A percentile compares a stretch with the other conserved stretches of the same genome.
phyloP scores from a whole-genome alignment of 805 yeast genomes.

The Spathaspora hagerdaliae region DNA sequence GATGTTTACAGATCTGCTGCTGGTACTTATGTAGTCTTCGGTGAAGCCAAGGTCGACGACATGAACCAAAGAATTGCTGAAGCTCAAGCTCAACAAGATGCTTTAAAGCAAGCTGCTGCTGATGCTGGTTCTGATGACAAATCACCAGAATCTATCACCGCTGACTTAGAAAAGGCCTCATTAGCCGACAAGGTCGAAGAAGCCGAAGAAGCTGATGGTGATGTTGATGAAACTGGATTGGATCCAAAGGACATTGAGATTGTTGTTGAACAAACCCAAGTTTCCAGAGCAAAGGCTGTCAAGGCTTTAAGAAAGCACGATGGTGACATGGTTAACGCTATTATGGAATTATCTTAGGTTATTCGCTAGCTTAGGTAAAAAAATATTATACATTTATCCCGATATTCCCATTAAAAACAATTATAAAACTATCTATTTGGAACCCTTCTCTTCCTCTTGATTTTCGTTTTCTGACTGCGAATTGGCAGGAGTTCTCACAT shows the following conservation, averaged over 20 bases:
- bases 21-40: conserved; percentile 94
- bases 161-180: conserved; percentile 73
- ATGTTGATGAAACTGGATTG: conserved; percentile 82
- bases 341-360: conserved; percentile 65
- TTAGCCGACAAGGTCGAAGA: conserved; percentile 35
- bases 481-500: too few species aligned
- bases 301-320: conserved; percentile 85
- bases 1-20: conserved; percentile 92
- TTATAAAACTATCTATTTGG: too few species aligned
- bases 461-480: too few species aligned
- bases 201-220: conserved; percentile 47
- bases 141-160: conserved; percentile 76
- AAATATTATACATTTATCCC: too few species aligned
- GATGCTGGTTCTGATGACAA: conserved; percentile 39
- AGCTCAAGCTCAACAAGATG: conserved; percentile 58
- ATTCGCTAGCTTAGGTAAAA: too few species aligned
- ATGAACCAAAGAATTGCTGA: conserved; percentile 81
- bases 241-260: conserved; percentile 78
- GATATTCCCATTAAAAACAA: too few species aligned
- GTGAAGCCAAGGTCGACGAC: conserved; percentile 97
- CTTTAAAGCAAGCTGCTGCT: conserved; percentile 42
- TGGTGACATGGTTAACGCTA: conserved; percentile 94
- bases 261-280: conserved; percentile 88
- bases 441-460: too few species aligned
- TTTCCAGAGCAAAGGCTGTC: conserved; percentile 84